These are phyloP conservation scores for Stellera chamaejasme DNA, from an alignment of 345 rosid genomes.

Conservation along the genomic window DNA sequence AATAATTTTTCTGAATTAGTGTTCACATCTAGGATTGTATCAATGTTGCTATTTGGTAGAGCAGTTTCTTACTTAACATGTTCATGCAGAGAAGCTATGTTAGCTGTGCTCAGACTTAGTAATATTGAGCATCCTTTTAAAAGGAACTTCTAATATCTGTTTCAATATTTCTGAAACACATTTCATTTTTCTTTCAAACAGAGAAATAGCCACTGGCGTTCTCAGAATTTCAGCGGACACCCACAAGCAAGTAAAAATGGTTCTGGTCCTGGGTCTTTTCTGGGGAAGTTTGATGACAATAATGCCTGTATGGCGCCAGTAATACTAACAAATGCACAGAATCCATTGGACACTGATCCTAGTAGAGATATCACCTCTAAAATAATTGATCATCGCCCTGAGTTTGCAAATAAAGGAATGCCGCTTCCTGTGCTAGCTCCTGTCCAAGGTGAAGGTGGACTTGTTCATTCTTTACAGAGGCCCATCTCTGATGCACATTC, in stretches of 20 bases:
- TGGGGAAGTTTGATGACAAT: constrained; percentile 73
- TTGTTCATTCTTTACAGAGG: constrained; percentile 32
- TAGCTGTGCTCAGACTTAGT: too few relatives aligned
- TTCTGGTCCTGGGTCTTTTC: constrained; percentile 53
- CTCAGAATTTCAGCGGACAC: constrained; percentile 50
- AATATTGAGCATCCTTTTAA: too few relatives aligned
- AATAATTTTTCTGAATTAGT: background rate
- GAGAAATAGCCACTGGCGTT: constrained; percentile 97
- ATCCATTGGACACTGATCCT: constrained; percentile 46
- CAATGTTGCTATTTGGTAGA: too few relatives aligned
- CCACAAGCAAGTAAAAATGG: constrained; percentile 61
- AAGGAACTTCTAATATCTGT: constrained; percentile 5
- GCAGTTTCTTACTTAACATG: too few relatives aligned
- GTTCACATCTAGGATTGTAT: too few relatives aligned
- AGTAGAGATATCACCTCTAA: constrained; percentile 41
- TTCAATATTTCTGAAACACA: constrained; percentile 2
- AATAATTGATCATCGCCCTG: constrained; percentile 39
- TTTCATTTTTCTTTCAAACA: constrained; percentile 26
- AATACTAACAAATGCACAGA: constrained; percentile 33
- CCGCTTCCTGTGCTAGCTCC: constrained; percentile 23
- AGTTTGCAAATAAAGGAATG: constrained; percentile 36
- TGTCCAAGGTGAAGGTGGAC: constrained; percentile 27
- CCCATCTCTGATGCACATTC: constrained; percentile 52
- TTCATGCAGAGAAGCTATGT: too few relatives aligned
- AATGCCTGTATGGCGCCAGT: constrained; percentile 25